Evolutionary conservation across 306 rosid species (phyloP), one percentile per base, ranked within the genome.

Genomic region (Fagus crenata): DNA sequence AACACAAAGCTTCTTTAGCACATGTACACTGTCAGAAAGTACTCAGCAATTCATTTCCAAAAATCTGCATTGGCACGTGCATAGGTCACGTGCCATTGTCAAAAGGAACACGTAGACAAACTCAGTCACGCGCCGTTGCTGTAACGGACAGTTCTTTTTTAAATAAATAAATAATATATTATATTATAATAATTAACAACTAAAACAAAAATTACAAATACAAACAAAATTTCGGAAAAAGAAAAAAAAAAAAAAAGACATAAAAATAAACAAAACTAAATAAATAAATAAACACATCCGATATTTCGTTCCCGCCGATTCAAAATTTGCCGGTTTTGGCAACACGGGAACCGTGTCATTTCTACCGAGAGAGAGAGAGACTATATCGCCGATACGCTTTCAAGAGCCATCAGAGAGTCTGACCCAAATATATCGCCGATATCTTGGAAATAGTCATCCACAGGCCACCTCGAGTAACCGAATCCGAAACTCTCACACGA

Each of bases 401-500:
- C 92, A 9, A 88, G 89, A 51, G 96, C 91, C 7, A 92, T 49
- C 22, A 87, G 85, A 31, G 93, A 81, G 78, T 92, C 98, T 1
- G 90, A 79, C 42, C 78, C 80, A 75, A 96, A 92, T 4, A 96
- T 72, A 77, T 96, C 99, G 18, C 89, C 92, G 81, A 96, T 89
- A 37, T 96, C 99, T 85, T 92, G 97, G 18, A 92, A 92, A 68
- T 78, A 77, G 55, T 96, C 98, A 36, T 87, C 90, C 28, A 53
- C 58, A 0, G 56, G 81, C 81, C 81, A 85, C 12, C 49, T 78
- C 2, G 84, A 55, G 17, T 84, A 77, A 0, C 89, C 85, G 14
- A 86, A 88, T n/a, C 84, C 89, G 39, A 90, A 82, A 72, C 84
- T 83, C 54, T 81, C 86, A 59, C 36, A 39, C 0, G 88, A 56